Conservation (phyloP, 2,329 filamentous ascomycete species). For the Aspergillus ustus region DNA sequence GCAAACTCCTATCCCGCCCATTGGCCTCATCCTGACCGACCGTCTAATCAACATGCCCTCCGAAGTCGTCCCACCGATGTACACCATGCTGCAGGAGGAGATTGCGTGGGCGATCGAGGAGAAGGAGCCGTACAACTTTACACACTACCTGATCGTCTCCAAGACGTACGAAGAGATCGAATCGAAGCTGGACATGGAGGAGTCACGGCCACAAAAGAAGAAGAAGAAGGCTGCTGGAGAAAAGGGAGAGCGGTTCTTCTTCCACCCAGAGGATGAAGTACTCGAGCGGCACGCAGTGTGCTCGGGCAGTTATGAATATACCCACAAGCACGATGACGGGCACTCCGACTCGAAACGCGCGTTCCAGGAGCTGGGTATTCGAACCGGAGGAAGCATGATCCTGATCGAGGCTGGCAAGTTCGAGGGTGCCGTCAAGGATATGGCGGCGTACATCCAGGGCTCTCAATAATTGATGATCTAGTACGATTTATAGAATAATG, state of each 20-base stretch:
- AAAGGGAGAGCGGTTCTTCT: slow-evolving; percentile 74
- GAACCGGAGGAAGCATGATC: slow-evolving; percentile 81
- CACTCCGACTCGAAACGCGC: slow-evolving; percentile 89
- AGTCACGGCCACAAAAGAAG: slow-evolving; percentile 66
- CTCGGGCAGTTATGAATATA: slow-evolving; percentile 74
- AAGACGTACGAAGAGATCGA: slow-evolving; percentile 91
- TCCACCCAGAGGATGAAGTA: slow-evolving; percentile 94
- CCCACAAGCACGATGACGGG: slow-evolving; percentile 75
- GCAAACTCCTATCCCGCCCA: slow-evolving; percentile 59
- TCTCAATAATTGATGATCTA: background rate
- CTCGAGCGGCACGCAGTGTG: slow-evolving; percentile 76
- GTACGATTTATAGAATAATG: slow-evolving; percentile 11
- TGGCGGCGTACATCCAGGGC: slow-evolving; percentile 69
- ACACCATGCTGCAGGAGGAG: slow-evolving; percentile 91
- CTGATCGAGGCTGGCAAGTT: slow-evolving; percentile 83
- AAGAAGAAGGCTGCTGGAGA: slow-evolving; percentile 58
- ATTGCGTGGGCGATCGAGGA: slow-evolving; percentile 86
- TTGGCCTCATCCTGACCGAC: slow-evolving; percentile 89
- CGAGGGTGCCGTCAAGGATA: slow-evolving; percentile 72
- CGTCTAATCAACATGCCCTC: slow-evolving; percentile 96
- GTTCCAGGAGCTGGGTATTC: slow-evolving; percentile 91
- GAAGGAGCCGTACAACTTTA: slow-evolving; percentile 89
- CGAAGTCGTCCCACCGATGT: slow-evolving; percentile 90
- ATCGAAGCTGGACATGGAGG: slow-evolving; percentile 74
- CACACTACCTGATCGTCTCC: slow-evolving; percentile 88